These are phyloP conservation scores for Colletotrichum sp. DNA, from an alignment of 2,329 filamentous ascomycete genomes.

Conservation along the genomic window DNA sequence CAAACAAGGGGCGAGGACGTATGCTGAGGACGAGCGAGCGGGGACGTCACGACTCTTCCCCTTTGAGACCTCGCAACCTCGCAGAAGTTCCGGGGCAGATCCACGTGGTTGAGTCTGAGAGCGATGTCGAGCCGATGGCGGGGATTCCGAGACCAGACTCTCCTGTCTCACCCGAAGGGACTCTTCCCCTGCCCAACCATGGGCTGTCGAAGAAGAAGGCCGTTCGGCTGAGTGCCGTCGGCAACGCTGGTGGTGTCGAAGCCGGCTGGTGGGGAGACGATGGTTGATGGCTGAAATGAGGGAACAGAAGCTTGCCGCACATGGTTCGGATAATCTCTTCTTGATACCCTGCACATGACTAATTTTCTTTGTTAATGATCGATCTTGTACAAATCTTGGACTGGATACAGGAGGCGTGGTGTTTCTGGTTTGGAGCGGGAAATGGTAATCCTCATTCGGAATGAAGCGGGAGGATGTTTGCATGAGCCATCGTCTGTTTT, in stretches of 20 bases:
- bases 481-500: neutral
- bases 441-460: neutral
- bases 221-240: constrained; percentile 47
- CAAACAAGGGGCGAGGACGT: neutral
- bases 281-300: constrained; percentile 29
- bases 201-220: constrained; percentile 40
- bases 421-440: neutral
- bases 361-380: constrained; percentile 15
- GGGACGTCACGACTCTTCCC: constrained; percentile 5
- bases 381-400: constrained; percentile 4
- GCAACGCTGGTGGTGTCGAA: constrained; percentile 31
- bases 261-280: constrained; percentile 48
- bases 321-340: constrained; percentile 16
- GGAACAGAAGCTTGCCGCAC: neutral
- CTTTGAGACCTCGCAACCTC: neutral
- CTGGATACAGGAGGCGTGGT: constrained; percentile 1
- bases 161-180: constrained; percentile 26
- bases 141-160: constrained; percentile 44
- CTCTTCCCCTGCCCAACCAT: neutral
- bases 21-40: constrained; percentile 1
- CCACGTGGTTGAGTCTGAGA: constrained; percentile 23
- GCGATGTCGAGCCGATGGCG: constrained; percentile 24
- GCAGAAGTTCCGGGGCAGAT: neutral
- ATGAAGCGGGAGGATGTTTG: constrained; percentile 8
- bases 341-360: constrained; percentile 22